phyloP scores from a whole-genome alignment of 805 yeast genomes.

The Ogataea nitratoaversa region DNA sequence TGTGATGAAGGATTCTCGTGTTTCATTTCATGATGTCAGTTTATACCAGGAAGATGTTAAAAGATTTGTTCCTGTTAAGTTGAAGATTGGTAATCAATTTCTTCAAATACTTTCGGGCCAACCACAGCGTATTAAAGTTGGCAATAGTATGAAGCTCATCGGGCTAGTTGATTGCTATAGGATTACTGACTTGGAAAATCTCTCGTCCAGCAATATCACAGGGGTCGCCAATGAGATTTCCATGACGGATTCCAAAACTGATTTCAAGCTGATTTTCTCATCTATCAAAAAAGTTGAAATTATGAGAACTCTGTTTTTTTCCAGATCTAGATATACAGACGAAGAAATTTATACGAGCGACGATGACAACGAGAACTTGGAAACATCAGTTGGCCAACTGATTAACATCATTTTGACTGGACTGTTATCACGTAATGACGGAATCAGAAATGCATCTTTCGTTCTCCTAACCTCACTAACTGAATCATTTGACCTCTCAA shows the following conservation, averaged over 20 bases:
- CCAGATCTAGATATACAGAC: constrained; percentile 45
- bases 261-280: constrained; percentile 36
- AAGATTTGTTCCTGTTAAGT: constrained; percentile 53
- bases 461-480: constrained; percentile 58
- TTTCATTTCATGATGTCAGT: constrained; percentile 47
- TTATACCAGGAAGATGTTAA: constrained; percentile 45
- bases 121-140: constrained; percentile 37
- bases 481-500: constrained; percentile 52
- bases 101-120: constrained; percentile 51
- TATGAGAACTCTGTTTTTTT: constrained; percentile 64
- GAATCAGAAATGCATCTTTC: constrained; percentile 61
- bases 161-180: constrained; percentile 40
- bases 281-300: constrained; percentile 57
- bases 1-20: constrained; percentile 46
- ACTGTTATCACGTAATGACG: constrained; percentile 52
- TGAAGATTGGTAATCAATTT: constrained; percentile 68
- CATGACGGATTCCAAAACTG: constrained; percentile 33
- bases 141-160: constrained; percentile 33
- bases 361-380: constrained; percentile 35
- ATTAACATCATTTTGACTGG: constrained; percentile 66
- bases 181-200: constrained; percentile 37
- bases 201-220: constrained; percentile 37
- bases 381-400: constrained; percentile 46
- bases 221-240: constrained; percentile 50
- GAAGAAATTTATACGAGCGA: constrained; percentile 24